These are phyloP conservation scores for Plasmodium relictum DNA, from an alignment of 169 alveolate species.

Conservation along the genomic window DNA sequence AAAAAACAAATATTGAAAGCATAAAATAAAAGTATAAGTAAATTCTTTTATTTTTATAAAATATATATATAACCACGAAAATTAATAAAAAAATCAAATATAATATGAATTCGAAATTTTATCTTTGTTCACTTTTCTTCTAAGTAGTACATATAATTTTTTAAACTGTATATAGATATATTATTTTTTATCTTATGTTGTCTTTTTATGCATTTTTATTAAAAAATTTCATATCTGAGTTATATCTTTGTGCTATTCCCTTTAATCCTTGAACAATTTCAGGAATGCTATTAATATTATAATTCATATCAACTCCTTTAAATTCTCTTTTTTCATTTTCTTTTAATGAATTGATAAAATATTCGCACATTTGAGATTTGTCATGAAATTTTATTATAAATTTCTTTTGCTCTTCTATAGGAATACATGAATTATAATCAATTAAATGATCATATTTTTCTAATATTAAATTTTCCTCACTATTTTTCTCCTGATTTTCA, in stretches of 20 bases:
- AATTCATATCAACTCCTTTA: constrained; percentile 68
- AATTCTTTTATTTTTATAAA: too few relatives aligned
- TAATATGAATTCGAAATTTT: too few relatives aligned
- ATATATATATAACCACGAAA: too few relatives aligned
- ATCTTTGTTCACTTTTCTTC: not conserved
- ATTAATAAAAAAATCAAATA: too few relatives aligned
- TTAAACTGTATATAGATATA: not conserved
- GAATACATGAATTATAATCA: constrained; percentile 16
- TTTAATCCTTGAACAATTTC: constrained; percentile 34
- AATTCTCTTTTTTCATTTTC: constrained; percentile 50
- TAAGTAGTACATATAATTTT: not conserved
- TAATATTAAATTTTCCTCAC: not conserved
- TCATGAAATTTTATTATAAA: constrained; percentile 56
- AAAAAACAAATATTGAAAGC: too few relatives aligned
- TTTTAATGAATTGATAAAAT: constrained; percentile 40
- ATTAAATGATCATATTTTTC: constrained; percentile 44
- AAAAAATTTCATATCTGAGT: constrained; percentile 32
- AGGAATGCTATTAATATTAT: constrained; percentile 26
- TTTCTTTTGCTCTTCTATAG: constrained; percentile 46
- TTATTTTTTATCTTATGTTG: not conserved
- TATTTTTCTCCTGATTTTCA: not conserved
- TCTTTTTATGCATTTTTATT: not conserved
- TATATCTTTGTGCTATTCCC: constrained; percentile 71
- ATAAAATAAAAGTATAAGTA: too few relatives aligned
- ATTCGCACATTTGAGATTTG: constrained; percentile 48